Percentiles rank a stretch among this genome's conserved stretches.
Evolutionary conservation across 2,329 filamentous ascomycete species (phyloP).

Genomic region (Epichloe coenophiala): DNA sequence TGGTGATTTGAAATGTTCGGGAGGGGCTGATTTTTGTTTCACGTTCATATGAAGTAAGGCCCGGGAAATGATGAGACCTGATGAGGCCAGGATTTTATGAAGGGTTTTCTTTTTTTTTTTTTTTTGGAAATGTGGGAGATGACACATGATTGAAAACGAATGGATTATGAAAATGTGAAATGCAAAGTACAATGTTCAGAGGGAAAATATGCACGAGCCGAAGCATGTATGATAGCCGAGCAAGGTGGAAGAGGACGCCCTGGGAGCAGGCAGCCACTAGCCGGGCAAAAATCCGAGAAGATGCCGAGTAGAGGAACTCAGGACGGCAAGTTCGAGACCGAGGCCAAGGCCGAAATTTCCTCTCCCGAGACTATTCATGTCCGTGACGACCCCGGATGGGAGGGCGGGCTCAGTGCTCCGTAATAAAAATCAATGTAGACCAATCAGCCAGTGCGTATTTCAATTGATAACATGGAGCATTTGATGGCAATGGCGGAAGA

Average conservation of each 20-base stretch:
- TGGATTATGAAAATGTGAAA: background rate
- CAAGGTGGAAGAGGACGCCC: background rate
- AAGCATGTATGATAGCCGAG: background rate
- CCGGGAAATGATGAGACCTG: background rate
- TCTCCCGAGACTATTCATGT: background rate
- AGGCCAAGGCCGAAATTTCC: background rate
- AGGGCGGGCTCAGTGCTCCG: background rate
- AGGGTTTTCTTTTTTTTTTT: background rate
- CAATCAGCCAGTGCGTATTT: background rate
- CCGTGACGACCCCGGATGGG: background rate
- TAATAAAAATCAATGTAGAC: background rate
- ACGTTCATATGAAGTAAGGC: background rate
- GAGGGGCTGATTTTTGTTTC: background rate
- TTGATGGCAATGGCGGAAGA: background rate
- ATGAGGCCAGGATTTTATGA: background rate
- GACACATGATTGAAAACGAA: background rate
- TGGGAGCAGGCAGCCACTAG: too few relatives aligned
- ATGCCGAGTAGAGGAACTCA: background rate
- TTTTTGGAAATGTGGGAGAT: too few relatives aligned
- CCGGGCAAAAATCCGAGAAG: too few relatives aligned
- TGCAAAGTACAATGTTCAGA: background rate
- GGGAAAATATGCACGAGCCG: background rate
- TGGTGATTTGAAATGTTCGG: slow-evolving; percentile 33
- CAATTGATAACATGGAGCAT: background rate
- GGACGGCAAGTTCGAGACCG: background rate